Evolutionary conservation across 2,329 filamentous ascomycete species (phyloP), one percentile per base, ranked within the genome.

Genomic region (Colletotrichum chlorophyti): DNA sequence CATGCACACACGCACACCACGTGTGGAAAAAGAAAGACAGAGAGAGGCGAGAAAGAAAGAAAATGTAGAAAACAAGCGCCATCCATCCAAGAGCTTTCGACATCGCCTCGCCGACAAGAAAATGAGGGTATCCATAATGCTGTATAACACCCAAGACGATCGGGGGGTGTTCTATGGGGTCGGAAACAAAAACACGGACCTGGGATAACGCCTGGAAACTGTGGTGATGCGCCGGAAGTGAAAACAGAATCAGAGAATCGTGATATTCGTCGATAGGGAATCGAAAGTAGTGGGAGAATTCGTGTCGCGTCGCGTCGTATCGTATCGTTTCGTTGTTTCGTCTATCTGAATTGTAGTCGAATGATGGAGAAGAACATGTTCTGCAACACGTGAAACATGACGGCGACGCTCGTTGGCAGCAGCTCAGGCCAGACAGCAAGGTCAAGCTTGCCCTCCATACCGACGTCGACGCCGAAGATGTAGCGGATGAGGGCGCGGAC

Each of bases 301-400:
- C 8, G n/a, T 19, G 40, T 5, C 19, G 17, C 23, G 38, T 43
- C 19, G 24, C 12, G 21, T 19, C 4, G 19, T 8, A n/a, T 15
- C 12, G 15, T 29, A 14, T 31, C 17, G 15, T 32, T 17, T 50
- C 37, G 23, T 50, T 19, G 26, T 14, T 21, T 23, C 12, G 17
- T 6, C 11, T 15, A 9, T 5, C 5, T 31, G 65, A 90, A 89
- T 63, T 84, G 81, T 66, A 90, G 72, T 62, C 86, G 80, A 31
- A 89, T 83, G 65, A 90, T 89, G 41, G 84, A 86, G 73, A 90
- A 89, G 53, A 90, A 72, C 87, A 90, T 90, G 69, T 89, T 90
- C 73, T 90, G 87, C 71, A 89, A 68, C 47, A 89, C 87, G 65
- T 90, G 87, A 69, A 89, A 74, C 75, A 85, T 85, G 19, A 89